Conservation (phyloP, 78 protist genomes). For the Dictyostelium firmibasis region DNA sequence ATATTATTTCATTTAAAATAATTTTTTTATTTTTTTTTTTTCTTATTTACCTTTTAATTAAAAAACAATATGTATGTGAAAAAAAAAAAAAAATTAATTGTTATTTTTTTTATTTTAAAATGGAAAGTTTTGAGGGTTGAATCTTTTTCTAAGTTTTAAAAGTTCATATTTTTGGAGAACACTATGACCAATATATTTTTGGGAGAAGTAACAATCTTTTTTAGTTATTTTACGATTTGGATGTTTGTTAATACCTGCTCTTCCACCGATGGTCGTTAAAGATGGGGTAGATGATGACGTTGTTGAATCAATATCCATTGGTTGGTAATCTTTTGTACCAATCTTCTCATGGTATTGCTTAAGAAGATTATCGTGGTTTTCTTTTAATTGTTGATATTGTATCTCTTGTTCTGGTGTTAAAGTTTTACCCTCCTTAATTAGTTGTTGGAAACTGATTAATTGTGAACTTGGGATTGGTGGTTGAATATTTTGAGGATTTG, state of each 20-base stretch:
- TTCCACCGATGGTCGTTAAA: neutral
- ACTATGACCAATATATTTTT: conserved; percentile 28
- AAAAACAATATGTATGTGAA: neutral
- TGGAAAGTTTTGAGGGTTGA: neutral
- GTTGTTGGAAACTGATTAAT: neutral
- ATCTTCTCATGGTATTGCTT: conserved; percentile 1
- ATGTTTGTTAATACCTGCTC: neutral
- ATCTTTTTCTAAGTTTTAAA: conserved; percentile 13
- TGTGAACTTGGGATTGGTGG: conserved; percentile 14
- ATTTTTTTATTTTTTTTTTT: neutral
- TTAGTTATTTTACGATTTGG: conserved; percentile 32
- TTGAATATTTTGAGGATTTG: neutral
- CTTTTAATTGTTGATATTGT: neutral
- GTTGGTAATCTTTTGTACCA: conserved; percentile 12
- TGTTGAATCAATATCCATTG: neutral
- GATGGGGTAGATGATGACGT: neutral
- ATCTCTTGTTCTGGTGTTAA: conserved; percentile 46
- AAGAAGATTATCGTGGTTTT: neutral
- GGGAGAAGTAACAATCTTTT: conserved; percentile 42
- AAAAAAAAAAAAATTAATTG: neutral
- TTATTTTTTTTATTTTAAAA: neutral
- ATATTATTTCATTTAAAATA: neutral
- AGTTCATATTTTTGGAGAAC: conserved; percentile 59
- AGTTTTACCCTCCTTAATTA: conserved; percentile 45
- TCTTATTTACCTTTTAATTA: neutral